Percentiles rank a stretch among this genome's conserved stretches.
These are phyloP conservation scores for Aspergillus ruber DNA, from an alignment of 2,329 filamentous ascomycete species.

Conservation along the genomic window DNA sequence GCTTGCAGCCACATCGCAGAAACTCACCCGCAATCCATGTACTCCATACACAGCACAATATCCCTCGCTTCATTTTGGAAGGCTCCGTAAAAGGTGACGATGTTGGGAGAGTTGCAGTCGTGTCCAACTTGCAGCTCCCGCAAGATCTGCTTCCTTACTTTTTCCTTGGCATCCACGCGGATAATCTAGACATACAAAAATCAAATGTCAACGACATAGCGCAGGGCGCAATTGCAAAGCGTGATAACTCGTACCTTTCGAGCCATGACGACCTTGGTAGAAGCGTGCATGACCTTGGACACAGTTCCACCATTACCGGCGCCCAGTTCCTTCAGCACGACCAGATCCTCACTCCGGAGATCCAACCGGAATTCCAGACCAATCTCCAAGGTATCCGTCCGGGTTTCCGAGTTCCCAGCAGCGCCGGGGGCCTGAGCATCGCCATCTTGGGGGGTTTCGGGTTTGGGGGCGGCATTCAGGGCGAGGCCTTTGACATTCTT, in stretches of 20 bases:
- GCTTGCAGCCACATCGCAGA: not conserved
- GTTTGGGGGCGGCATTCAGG: conserved; percentile 69
- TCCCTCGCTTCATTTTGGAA: conserved; percentile 96
- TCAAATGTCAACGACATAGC: conserved; percentile 3
- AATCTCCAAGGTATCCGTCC: conserved; percentile 76
- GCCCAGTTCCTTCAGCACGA: conserved; percentile 89
- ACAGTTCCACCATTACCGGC: conserved; percentile 96
- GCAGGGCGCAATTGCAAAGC: not conserved
- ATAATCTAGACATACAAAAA: conserved; percentile 63
- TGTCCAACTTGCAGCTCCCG: conserved; percentile 98
- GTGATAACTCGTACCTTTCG: conserved; percentile 65
- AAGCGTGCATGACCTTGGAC: conserved; percentile 93
- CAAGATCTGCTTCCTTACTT: conserved; percentile 93
- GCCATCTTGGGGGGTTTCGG: conserved; percentile 64
- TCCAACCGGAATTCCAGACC: conserved; percentile 96
- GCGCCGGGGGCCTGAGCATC: conserved; percentile 58
- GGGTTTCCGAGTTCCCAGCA: conserved; percentile 51
- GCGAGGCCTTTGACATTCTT: conserved; percentile 98
- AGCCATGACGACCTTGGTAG: conserved; percentile 94
- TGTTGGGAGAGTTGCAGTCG: conserved; percentile 92
- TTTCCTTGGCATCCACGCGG: conserved; percentile 95
- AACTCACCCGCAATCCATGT: conserved; percentile 95
- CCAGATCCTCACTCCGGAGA: conserved; percentile 81
- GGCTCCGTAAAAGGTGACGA: conserved; percentile 95
- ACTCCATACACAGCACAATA: conserved; percentile 99